These are phyloP conservation scores for Phanerochaete carnosa DNA, from an alignment of 768 basidiomycete species.

Conservation along the genomic window DNA sequence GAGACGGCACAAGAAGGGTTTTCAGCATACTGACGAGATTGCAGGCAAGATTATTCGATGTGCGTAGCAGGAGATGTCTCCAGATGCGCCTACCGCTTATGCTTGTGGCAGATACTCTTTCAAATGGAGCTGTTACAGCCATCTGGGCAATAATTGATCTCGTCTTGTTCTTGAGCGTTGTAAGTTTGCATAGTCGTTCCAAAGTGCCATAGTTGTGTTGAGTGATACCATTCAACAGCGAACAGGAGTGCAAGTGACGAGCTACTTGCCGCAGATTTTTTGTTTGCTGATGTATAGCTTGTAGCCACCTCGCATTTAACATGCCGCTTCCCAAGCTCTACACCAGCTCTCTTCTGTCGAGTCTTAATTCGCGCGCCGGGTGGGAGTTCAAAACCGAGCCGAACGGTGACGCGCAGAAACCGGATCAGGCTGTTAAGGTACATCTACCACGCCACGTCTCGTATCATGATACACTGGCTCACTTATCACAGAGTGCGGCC, in stretches of 20 bases:
- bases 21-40: slow-evolving; percentile 32
- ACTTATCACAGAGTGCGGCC: neutral
- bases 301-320: slow-evolving; percentile 26
- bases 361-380: slow-evolving; percentile 28
- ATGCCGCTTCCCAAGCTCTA: slow-evolving; percentile 32
- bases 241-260: slow-evolving; percentile 8
- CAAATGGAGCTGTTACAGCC: slow-evolving; percentile 29
- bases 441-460: no score
- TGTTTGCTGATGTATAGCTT: neutral
- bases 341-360: slow-evolving; percentile 32
- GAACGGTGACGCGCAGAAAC: no score
- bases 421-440: no score
- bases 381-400: slow-evolving; percentile 13
- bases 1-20: slow-evolving; percentile 36
- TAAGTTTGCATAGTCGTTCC: no score
- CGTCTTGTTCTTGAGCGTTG: slow-evolving; percentile 22
- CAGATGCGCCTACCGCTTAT: neutral
- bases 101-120: slow-evolving; percentile 26
- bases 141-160: slow-evolving; percentile 26
- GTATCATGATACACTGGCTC: no score
- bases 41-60: slow-evolving; percentile 36
- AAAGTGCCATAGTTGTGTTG: neutral
- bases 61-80: slow-evolving; percentile 11
- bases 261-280: neutral
- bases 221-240: neutral